Evolutionary conservation across 192 early-diverging fungal species (phyloP), one percentile per base, ranked within the genome.

Genomic region (Diversispora epigaea): DNA sequence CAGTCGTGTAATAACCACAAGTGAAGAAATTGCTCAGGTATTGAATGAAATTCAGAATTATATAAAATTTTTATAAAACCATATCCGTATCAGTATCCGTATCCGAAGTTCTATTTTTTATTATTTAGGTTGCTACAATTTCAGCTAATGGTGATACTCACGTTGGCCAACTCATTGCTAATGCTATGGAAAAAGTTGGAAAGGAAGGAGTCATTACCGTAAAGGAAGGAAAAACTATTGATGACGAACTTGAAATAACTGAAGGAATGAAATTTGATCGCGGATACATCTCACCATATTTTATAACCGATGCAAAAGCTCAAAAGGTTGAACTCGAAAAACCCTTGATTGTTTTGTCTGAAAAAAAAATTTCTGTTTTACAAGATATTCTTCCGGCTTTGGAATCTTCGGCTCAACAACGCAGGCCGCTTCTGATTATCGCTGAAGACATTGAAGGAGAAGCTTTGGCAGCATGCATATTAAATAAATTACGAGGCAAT

Each of bases 221-320:
- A 80, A 95, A 97, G 89, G 98, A 98, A 84, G 98, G 98, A 79
- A 99, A 98, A 88, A 99, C 98, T 61, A 91, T 98, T 68, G 91
- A 94, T n/a, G 98, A 99, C 82, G 96, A 99, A 87, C 87, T 99
- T 54, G 96, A 96, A 80, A 93, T 99, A 86, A 99, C 98, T 64
- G 98, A 99, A 86, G 96, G 96, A 75, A 99, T 99, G 98, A 91
- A 95, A 74, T 99, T 99, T 85, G 98, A 99, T 85, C 95, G 97
- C 76, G 98, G 98, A 67, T 99, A 90, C 88, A 97, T 97, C 82
- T 98, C 96, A 25, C 98, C 98, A 41, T 99, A 99, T 90, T 99
- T 99, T 77, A 97, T 98, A 85, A 99, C 97, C 79, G 96, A 99
- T 84, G 89, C 94, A 79, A 95, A 96, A 88, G 87, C 94, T 68